A percentile compares a stretch with the other conserved stretches of the same genome.
Conservation (phyloP, 805 yeast genomes). For the Nakazawaea holstii region DNA sequence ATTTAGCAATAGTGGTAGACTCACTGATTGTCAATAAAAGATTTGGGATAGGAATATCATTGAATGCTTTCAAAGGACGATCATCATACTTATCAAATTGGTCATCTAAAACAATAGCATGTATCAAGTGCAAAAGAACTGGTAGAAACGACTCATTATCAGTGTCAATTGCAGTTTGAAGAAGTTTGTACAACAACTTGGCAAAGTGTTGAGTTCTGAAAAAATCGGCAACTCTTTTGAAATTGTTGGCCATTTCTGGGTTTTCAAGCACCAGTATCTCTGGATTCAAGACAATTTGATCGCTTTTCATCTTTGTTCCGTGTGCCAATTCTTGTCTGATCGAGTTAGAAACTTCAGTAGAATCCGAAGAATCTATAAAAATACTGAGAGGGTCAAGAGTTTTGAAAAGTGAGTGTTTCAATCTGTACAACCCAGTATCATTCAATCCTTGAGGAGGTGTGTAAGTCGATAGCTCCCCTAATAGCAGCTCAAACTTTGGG, state of each 20-base stretch:
- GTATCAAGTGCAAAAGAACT: constrained; percentile 61
- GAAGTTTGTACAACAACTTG: constrained; percentile 50
- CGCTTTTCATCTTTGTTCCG: constrained; percentile 28
- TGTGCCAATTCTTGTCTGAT: constrained; percentile 39
- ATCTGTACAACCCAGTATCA: constrained; percentile 62
- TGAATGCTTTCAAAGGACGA: constrained; percentile 26
- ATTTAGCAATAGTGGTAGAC: constrained; percentile 41
- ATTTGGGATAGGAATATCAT: constrained; percentile 53
- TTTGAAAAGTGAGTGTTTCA: constrained; percentile 41
- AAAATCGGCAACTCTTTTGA: constrained; percentile 41
- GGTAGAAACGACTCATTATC: constrained; percentile 51
- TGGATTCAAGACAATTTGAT: constrained; percentile 48
- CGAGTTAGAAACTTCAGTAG: constrained; percentile 45
- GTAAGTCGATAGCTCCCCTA: constrained; percentile 56
- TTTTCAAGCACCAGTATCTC: constrained; percentile 24
- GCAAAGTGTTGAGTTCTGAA: constrained; percentile 49
- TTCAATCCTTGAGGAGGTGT: constrained; percentile 61
- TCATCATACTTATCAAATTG: constrained; percentile 37
- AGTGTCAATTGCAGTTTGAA: constrained; percentile 45
- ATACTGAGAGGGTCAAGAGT: constrained; percentile 55
- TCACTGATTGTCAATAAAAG: constrained; percentile 47
- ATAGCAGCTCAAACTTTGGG: constrained; percentile 37
- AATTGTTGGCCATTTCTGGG: constrained; percentile 23
- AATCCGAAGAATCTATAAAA: constrained; percentile 40
- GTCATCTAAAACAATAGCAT: constrained; percentile 47